A percentile compares a stretch with the other conserved stretches of the same genome.
phyloP scores from a whole-genome alignment of 2,329 filamentous ascomycete species.

The Pestalotiopsis sp. region DNA sequence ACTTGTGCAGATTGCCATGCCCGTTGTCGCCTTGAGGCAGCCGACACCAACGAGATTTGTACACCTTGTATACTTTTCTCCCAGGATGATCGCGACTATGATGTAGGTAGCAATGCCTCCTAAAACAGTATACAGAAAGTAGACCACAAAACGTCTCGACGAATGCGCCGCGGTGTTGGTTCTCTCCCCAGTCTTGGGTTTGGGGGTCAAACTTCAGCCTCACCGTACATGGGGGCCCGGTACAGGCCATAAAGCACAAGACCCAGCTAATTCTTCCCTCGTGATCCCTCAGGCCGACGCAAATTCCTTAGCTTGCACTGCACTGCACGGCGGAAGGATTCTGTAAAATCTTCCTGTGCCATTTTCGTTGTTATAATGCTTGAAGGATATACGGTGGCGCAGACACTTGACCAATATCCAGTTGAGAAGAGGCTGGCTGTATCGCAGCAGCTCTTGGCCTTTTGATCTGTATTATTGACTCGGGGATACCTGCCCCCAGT shows the following conservation, averaged over 20 bases:
- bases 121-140: not conserved
- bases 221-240: not conserved
- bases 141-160: not conserved
- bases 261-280: not conserved
- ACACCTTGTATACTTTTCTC: not conserved
- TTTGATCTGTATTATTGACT: too few relatives aligned
- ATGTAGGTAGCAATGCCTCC: not conserved
- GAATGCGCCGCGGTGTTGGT: constrained; percentile 4
- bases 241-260: not conserved
- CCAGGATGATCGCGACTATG: not conserved
- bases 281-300: not conserved
- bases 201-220: constrained; percentile 2
- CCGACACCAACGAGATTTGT: not conserved
- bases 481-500: too few relatives aligned
- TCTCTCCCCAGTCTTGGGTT: not conserved
- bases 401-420: too few relatives aligned
- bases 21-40: not conserved
- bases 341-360: too few relatives aligned
- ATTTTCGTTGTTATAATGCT: too few relatives aligned
- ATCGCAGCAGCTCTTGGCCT: too few relatives aligned
- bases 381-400: too few relatives aligned
- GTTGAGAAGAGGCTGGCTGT: too few relatives aligned
- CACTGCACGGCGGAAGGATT: too few relatives aligned
- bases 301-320: too few relatives aligned
- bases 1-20: not conserved